These are phyloP conservation scores for Chimonanthus salicifolius DNA, from an alignment of 164 flowering plant genomes.

Conservation along the genomic window DNA sequence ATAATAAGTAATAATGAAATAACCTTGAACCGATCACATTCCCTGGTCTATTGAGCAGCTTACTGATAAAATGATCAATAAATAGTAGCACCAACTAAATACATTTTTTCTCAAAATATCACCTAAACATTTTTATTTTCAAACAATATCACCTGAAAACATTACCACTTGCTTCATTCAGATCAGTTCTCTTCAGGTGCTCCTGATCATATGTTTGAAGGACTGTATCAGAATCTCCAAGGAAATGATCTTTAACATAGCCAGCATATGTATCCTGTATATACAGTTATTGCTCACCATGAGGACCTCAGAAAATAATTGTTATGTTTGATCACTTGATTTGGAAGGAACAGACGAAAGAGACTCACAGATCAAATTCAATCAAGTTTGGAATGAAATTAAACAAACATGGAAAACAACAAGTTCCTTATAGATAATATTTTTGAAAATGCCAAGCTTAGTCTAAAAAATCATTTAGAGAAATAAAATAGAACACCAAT, in stretches of 20 bases:
- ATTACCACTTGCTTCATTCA: slow-evolving; percentile 26
- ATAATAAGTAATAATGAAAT: background rate
- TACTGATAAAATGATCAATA: too few relatives aligned
- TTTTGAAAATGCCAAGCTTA: too few relatives aligned
- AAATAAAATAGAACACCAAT: too few relatives aligned
- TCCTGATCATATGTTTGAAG: slow-evolving; percentile 62
- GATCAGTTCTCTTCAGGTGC: slow-evolving; percentile 48
- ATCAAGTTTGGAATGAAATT: background rate
- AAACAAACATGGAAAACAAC: background rate
- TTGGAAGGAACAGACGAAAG: background rate
- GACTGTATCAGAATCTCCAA: slow-evolving; percentile 40
- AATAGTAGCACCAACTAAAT: background rate
- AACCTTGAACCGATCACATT: background rate
- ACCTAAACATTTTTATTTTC: too few relatives aligned
- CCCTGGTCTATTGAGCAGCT: background rate
- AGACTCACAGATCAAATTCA: background rate
- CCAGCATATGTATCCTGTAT: slow-evolving; percentile 81
- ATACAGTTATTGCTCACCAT: slow-evolving; percentile 1
- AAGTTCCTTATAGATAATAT: too few relatives aligned
- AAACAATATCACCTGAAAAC: too few relatives aligned
- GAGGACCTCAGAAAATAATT: background rate
- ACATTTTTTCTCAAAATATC: background rate
- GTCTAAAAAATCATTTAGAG: too few relatives aligned
- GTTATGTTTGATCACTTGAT: background rate
- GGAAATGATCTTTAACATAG: slow-evolving; percentile 59